Evolutionary conservation across 805 yeast species (phyloP), one percentile per base, ranked within the genome.

Genomic region (Saturnispora zaruensis): DNA sequence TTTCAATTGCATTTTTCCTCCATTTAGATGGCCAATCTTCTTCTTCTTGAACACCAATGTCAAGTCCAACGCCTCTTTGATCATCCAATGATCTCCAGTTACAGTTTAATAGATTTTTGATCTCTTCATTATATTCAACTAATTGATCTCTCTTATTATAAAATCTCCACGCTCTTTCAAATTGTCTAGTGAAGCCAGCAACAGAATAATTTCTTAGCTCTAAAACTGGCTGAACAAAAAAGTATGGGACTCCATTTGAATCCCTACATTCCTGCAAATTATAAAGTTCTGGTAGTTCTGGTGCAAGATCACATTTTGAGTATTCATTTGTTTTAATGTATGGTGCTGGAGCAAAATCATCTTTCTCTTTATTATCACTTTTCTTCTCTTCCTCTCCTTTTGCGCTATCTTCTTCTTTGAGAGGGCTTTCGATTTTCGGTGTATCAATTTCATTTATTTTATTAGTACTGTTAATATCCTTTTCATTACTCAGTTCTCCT

Each of bases 11-110:
- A 51, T 74, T 75, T 56, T 79, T 74, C 32, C 87, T 84, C 96
- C 97, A 91, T 51, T 76, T 75, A 49, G 70, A 66, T 13, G 96
- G 96, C 97, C 97, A 91, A 55, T 87, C 91, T 5, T 65, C 59
- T 62, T 90, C 96, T 64, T 89, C 96, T 40, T 71, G 79, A 18
- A 63, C 60, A 14, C 76, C 77, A 51, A 69, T 64, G 25, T 64
- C 59, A 48, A 68, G 59, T 49, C 45, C 45, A 14, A 23, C 37
- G 20, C 36, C 26, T 43, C 36, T 81, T 9, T 61, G 51, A 43
- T 71, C 64, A 47, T 63, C 68, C 59, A 79, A 85, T 8, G 79
- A 77, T 45, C 95, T 71, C 50, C 73, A 66, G 41, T 75, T 72
- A 30, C 79, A 79, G 23, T 40, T 14, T 16, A 64, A 56, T n/a